These are phyloP conservation scores for Didymella keratinophila DNA, from an alignment of 2,329 filamentous ascomycete genomes.

Conservation along the genomic window DNA sequence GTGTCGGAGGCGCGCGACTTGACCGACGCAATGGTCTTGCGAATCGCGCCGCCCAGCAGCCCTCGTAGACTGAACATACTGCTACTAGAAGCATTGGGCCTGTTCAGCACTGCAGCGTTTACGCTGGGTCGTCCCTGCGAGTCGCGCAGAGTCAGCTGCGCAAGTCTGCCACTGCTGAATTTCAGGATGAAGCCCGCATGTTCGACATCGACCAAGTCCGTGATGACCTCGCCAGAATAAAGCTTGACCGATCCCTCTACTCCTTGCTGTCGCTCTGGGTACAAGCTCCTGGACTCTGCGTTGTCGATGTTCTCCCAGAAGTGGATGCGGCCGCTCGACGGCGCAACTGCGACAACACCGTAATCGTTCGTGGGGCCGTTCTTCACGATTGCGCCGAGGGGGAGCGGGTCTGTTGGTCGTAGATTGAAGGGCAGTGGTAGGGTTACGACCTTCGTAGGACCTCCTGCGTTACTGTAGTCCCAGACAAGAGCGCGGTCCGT, in stretches of 20 bases:
- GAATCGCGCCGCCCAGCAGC: conserved; percentile 73
- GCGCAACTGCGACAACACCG: conserved; percentile 85
- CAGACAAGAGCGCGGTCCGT: conserved; percentile 85
- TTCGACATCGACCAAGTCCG: conserved; percentile 82
- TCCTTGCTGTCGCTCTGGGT: conserved; percentile 80
- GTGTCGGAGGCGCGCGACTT: conserved; percentile 74
- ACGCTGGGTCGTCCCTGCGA: conserved; percentile 85
- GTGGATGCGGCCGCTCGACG: conserved; percentile 81
- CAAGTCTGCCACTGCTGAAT: conserved; percentile 84
- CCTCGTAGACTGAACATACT: conserved; percentile 84
- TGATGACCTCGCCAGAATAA: conserved; percentile 78
- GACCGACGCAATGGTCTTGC: conserved; percentile 82
- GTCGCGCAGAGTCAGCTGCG: conserved; percentile 86
- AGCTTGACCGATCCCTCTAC: conserved; percentile 79
- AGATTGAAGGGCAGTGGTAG: conserved; percentile 80
- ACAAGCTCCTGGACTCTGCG: conserved; percentile 82
- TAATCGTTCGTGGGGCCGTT: conserved; percentile 80
- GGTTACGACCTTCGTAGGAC: conserved; percentile 75
- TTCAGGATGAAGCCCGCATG: conserved; percentile 85
- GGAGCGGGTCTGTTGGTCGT: conserved; percentile 74
- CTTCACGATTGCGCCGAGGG: conserved; percentile 82
- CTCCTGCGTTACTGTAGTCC: conserved; percentile 75
- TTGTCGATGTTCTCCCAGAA: conserved; percentile 97
- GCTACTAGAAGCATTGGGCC: conserved; percentile 64
- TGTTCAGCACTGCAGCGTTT: conserved; percentile 76